A percentile compares a stretch with the other conserved stretches of the same genome.
phyloP scores from a whole-genome alignment of 306 rosid species.

The Gynostemma pentaphyllum region DNA sequence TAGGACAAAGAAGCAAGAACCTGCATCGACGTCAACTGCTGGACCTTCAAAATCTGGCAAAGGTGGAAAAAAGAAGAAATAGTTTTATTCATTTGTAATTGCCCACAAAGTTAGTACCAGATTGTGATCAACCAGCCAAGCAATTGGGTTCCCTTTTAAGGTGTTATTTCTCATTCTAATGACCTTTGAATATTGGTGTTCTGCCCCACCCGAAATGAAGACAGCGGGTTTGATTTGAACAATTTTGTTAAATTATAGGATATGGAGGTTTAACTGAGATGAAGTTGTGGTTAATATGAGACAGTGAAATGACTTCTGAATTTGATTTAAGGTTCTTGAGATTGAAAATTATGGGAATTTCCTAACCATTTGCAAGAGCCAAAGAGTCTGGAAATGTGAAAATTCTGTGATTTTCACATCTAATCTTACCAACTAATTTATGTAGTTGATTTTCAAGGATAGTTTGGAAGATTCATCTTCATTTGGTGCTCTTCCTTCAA shows the following conservation, averaged over 20 bases:
- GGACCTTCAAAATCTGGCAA: constrained; percentile 10
- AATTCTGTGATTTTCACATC: not conserved
- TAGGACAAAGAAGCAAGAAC: constrained; percentile 11
- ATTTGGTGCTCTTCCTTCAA: too few species aligned
- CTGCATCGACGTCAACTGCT: not conserved
- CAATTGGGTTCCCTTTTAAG: not conserved
- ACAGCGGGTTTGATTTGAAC: constrained; percentile 1
- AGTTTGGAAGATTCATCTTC: too few species aligned
- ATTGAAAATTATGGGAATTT: not conserved
- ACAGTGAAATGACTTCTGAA: not conserved
- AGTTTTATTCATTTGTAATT: not conserved
- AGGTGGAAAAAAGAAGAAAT: not conserved
- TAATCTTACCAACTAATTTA: not conserved
- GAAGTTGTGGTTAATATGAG: not conserved
- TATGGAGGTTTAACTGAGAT: not conserved
- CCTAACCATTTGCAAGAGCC: not conserved
- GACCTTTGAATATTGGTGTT: not conserved
- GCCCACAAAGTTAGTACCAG: not conserved
- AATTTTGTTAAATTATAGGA: not conserved
- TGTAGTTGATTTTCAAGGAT: too few species aligned
- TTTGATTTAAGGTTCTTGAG: not conserved
- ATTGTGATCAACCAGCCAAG: not conserved
- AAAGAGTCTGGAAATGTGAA: not conserved
- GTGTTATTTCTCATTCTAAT: not conserved
- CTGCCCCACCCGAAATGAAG: not conserved